Percentiles rank a stretch among this genome's conserved stretches.
These are phyloP conservation scores for Pleurotus salmoneostramineus DNA, from an alignment of 768 basidiomycete genomes.

Conservation along the genomic window DNA sequence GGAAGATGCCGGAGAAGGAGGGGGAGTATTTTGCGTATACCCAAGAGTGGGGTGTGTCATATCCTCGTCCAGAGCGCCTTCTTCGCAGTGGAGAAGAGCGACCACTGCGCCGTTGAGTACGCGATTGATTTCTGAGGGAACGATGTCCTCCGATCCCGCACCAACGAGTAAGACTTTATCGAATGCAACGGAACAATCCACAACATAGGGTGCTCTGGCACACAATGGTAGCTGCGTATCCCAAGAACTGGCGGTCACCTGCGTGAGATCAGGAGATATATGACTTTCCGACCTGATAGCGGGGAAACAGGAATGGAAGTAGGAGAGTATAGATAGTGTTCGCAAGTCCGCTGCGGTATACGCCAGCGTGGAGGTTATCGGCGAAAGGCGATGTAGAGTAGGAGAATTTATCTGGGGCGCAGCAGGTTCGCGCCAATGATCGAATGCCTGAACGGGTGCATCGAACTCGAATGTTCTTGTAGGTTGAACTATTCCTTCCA, in stretches of 20 bases:
- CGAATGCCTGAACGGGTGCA: constrained; percentile 18
- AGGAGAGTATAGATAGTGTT: constrained; percentile 66
- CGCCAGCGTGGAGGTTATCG: constrained; percentile 35
- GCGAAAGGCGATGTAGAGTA: constrained; percentile 39
- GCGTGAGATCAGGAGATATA: constrained; percentile 19
- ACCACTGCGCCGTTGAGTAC: constrained; percentile 83
- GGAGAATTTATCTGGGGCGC: not conserved
- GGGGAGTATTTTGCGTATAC: constrained; percentile 52
- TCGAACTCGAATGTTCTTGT: constrained; percentile 56
- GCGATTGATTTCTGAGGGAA: constrained; percentile 58
- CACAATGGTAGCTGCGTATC: constrained; percentile 64
- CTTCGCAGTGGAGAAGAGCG: constrained; percentile 58
- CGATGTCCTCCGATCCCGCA: constrained; percentile 76
- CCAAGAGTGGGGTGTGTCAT: constrained; percentile 26
- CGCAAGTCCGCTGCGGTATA: constrained; percentile 68
- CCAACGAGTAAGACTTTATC: constrained; percentile 68
- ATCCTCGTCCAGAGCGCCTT: constrained; percentile 30
- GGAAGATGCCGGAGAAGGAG: constrained; percentile 58
- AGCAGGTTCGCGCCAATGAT: constrained; percentile 11
- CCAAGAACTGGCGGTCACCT: constrained; percentile 52
- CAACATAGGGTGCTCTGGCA: constrained; percentile 66
- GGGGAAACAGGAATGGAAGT: constrained; percentile 58
- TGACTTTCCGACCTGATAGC: not conserved
- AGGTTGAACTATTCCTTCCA: constrained; percentile 64
- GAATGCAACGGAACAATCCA: constrained; percentile 53